A percentile compares a stretch with the other conserved stretches of the same genome.
phyloP scores from a whole-genome alignment of 2,329 filamentous ascomycete genomes.

The Endoconidiophora laricicola region DNA sequence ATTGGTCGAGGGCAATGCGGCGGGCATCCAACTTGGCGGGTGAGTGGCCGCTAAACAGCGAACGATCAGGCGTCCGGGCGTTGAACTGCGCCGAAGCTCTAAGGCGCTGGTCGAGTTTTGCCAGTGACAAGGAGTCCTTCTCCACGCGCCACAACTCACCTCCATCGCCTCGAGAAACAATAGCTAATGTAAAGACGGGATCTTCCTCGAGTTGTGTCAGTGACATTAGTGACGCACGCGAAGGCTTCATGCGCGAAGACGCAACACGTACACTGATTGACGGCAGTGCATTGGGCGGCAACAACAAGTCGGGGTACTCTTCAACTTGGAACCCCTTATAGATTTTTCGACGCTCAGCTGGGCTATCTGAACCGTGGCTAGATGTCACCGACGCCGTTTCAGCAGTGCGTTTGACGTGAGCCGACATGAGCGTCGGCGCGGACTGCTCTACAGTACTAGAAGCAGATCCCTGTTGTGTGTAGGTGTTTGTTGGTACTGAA shows the following conservation, averaged over 20 bases:
- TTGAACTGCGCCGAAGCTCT: conserved; percentile 53
- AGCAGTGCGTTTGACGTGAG: conserved; percentile 19
- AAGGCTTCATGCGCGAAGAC: conserved; percentile 88
- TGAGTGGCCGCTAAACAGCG: conserved; percentile 79
- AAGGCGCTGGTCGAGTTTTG: conserved; percentile 66
- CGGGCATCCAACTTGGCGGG: conserved; percentile 86
- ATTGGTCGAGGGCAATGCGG: conserved; percentile 61
- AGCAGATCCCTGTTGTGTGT: conserved; percentile 19
- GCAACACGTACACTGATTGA: conserved; percentile 76
- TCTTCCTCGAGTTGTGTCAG: conserved; percentile 74
- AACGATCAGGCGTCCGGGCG: conserved; percentile 65
- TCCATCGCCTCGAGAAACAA: conserved; percentile 60
- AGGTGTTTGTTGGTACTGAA: conserved; percentile 50
- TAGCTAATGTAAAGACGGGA: conserved; percentile 78
- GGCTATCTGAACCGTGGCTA: conserved; percentile 20
- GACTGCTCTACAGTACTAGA: conserved; percentile 15
- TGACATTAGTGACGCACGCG: conserved; percentile 66
- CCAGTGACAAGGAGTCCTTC: conserved; percentile 70
- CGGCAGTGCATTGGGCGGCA: conserved; percentile 76
- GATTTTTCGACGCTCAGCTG: conserved; percentile 34
- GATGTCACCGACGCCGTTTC: not conserved
- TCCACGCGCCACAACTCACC: conserved; percentile 86
- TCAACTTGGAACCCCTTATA: conserved; percentile 69
- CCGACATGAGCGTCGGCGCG: conserved; percentile 15
- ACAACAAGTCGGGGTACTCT: conserved; percentile 68